Evolutionary conservation across 1,139 yeast species (phyloP).

Genomic region (Pichia norvegensis): DNA sequence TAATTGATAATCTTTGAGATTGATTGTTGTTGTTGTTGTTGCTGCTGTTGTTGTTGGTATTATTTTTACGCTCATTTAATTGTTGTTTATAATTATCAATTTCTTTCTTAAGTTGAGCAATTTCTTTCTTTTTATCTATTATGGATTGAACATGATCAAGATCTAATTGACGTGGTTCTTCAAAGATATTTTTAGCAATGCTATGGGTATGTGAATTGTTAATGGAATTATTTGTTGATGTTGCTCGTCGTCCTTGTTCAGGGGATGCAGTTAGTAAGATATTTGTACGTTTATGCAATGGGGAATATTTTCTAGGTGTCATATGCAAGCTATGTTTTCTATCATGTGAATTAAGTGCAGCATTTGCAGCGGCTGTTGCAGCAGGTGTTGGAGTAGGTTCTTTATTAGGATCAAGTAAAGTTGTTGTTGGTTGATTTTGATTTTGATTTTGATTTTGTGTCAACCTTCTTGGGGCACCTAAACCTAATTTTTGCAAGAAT

Average conservation of each 20-base stretch:
- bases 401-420: neutral
- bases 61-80: conserved; percentile 6
- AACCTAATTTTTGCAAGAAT: conserved; percentile 21
- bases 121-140: conserved; percentile 12
- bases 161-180: neutral
- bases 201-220: neutral
- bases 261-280: conserved; percentile 4
- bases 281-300: conserved; percentile 5
- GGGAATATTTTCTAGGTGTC: conserved; percentile 7
- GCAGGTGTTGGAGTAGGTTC: neutral
- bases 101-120: conserved; percentile 12
- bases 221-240: neutral
- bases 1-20: conserved; percentile 31
- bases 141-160: conserved; percentile 10
- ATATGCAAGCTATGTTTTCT: conserved; percentile 5
- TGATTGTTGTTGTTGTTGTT: conserved; percentile 4
- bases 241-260: conserved; percentile 6
- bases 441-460: conserved; percentile 9
- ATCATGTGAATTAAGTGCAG: neutral
- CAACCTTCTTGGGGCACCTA: conserved; percentile 26
- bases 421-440: neutral
- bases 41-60: conserved; percentile 5
- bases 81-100: conserved; percentile 14
- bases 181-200: neutral
- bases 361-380: neutral